Conservation (phyloP, 2,329 filamentous ascomycete genomes). For the Parafenestella ontariensis region DNA sequence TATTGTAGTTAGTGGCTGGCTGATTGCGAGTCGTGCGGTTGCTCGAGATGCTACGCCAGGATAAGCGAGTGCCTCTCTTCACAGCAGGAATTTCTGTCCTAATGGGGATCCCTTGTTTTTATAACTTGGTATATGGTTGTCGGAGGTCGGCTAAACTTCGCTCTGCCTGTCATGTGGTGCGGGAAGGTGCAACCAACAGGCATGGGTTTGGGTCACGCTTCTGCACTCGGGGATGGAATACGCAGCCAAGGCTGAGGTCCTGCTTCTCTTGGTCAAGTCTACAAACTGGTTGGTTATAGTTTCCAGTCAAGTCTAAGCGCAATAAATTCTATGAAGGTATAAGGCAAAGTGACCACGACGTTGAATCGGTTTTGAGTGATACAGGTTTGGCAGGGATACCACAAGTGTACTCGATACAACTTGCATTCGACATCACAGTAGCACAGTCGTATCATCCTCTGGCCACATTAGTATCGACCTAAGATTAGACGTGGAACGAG, state of each 20-base stretch:
- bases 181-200: conserved; percentile 17
- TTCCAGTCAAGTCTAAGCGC: neutral
- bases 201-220: conserved; percentile 26
- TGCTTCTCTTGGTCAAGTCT: conserved; percentile 39
- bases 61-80: neutral
- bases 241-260: conserved; percentile 34
- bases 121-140: conserved; percentile 20
- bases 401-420: neutral
- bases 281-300: no score
- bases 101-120: conserved; percentile 6
- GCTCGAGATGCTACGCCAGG: neutral
- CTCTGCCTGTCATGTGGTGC: conserved; percentile 37
- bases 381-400: neutral
- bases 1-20: conserved; percentile 13
- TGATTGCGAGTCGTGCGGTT: conserved; percentile 9
- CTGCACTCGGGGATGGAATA: conserved; percentile 25
- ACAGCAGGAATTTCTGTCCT: neutral
- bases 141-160: conserved; percentile 42
- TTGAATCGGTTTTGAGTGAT: no score
- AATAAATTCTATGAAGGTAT: neutral
- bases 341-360: no score
- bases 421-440: neutral
- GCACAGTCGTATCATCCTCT: neutral
- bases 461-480: neutral
- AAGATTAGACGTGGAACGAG: conserved; percentile 22